Evolutionary conservation across 73 alveolate species (phyloP).

Genomic region (Uronychia binucleata): DNA sequence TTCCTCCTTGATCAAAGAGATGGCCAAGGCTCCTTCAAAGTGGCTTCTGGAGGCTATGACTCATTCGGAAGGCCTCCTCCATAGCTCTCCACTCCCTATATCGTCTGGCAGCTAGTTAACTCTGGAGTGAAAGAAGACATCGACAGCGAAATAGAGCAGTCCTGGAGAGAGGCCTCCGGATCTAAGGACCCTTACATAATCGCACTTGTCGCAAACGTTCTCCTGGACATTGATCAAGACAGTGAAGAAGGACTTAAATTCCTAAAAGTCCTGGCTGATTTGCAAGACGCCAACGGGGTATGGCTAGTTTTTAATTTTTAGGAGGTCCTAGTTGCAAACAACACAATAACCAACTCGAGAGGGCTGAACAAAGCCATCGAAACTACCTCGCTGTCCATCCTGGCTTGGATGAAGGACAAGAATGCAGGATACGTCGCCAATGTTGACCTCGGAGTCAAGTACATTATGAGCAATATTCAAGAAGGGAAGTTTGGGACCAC

Average conservation of each 20-base stretch:
- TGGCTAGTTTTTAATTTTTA: too few species aligned
- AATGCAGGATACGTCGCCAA: conserved; percentile 5
- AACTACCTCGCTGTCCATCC: conserved; percentile 46
- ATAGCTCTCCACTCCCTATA: conserved; percentile 51
- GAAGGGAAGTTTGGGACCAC: conserved; percentile 68
- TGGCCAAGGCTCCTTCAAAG: conserved; percentile 38
- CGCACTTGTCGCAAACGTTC: conserved; percentile 37
- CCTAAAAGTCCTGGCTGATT: conserved; percentile 12
- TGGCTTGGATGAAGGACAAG: conserved; percentile 50
- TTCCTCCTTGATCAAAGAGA: conserved; percentile 28
- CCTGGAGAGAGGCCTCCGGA: not conserved
- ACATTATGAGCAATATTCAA: conserved; percentile 13
- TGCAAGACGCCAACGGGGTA: conserved; percentile 46
- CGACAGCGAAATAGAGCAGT: conserved; percentile 14
- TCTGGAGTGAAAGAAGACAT: conserved; percentile 28
- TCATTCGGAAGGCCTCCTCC: conserved; percentile 61
- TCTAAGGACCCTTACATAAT: conserved; percentile 41
- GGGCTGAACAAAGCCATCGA: conserved; percentile 39
- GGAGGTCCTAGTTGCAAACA: conserved; percentile 33
- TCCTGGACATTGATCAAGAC: conserved; percentile 8
- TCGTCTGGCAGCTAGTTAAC: conserved; percentile 47
- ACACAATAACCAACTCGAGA: conserved; percentile 50
- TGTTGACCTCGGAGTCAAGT: conserved; percentile 46
- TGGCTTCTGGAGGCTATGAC: conserved; percentile 30
- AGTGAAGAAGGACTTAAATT: conserved; percentile 9